Evolutionary conservation across 768 basidiomycete species (phyloP).

Genomic region (Galerina sulciceps): DNA sequence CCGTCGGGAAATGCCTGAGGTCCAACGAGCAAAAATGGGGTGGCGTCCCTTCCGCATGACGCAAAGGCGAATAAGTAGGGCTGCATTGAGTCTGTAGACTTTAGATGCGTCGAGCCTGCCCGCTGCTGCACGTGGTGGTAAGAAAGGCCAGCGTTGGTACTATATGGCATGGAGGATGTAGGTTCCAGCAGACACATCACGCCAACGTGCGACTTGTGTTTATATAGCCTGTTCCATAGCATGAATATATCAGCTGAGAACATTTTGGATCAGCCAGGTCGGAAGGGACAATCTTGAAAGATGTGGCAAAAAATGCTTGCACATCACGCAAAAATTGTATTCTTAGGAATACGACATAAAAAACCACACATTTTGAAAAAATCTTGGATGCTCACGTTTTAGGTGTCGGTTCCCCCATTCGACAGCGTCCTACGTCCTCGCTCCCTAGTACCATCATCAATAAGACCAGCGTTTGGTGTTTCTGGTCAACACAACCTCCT

Average conservation of each 20-base stretch:
- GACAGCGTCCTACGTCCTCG: conserved; percentile 92
- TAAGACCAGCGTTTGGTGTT: conserved; percentile 85
- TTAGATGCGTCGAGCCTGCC: too few species aligned
- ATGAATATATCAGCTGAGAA: conserved; percentile 78
- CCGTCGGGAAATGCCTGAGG: too few species aligned
- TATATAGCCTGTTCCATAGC: conserved; percentile 90
- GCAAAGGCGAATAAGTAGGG: background rate
- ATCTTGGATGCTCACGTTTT: conserved; percentile 64
- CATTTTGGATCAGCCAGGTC: conserved; percentile 55
- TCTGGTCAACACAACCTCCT: conserved; percentile 91
- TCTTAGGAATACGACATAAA: conserved; percentile 42
- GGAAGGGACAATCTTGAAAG: conserved; percentile 85
- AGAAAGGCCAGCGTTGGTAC: too few species aligned
- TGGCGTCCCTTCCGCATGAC: background rate
- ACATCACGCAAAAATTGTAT: conserved; percentile 90
- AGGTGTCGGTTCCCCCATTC: conserved; percentile 81
- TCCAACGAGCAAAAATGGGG: background rate
- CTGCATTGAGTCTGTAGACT: background rate
- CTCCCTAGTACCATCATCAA: conserved; percentile 96
- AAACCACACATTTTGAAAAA: conserved; percentile 1
- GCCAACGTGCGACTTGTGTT: conserved; percentile 85
- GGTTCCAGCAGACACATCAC: conserved; percentile 31
- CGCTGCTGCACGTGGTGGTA: too few species aligned
- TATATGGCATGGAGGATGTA: too few species aligned
- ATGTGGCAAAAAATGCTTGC: conserved; percentile 82